Percentiles rank a stretch among this genome's conserved stretches.
phyloP scores from a whole-genome alignment of 345 rosid genomes.

The Gynandropsis gynandra region DNA sequence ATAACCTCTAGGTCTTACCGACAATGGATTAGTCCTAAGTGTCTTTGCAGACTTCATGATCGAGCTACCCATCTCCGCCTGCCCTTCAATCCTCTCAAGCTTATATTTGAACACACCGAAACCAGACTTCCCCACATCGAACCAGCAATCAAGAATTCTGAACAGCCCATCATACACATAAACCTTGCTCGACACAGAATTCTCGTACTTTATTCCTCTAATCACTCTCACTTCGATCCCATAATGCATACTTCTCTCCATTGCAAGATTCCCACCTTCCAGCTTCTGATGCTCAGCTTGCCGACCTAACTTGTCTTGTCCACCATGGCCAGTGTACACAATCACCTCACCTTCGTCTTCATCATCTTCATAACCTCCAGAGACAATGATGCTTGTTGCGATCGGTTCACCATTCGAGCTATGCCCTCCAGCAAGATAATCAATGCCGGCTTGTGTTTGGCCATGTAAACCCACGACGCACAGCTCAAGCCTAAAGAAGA shows the following conservation, averaged over 20 bases:
- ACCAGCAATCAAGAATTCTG: slow-evolving; percentile 57
- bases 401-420: slow-evolving; percentile 68
- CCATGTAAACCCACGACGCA: slow-evolving; percentile 70
- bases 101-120: slow-evolving; percentile 67
- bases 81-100: slow-evolving; percentile 68
- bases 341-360: slow-evolving; percentile 61
- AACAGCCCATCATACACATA: slow-evolving; percentile 89
- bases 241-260: slow-evolving; percentile 75
- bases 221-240: slow-evolving; percentile 71
- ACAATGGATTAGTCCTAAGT: slow-evolving; percentile 47
- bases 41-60: slow-evolving; percentile 54
- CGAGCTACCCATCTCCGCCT: slow-evolving; percentile 72
- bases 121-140: slow-evolving; percentile 75
- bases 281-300: slow-evolving; percentile 70
- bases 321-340: slow-evolving; percentile 77
- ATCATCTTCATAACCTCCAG: slow-evolving; percentile 85
- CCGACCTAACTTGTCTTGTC: slow-evolving; percentile 49
- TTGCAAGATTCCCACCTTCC: slow-evolving; percentile 75
- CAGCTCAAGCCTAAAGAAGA: slow-evolving; percentile 62
- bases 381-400: slow-evolving; percentile 68
- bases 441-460: slow-evolving; percentile 78
- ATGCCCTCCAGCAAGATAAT: slow-evolving; percentile 41
- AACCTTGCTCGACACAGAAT: slow-evolving; percentile 44
- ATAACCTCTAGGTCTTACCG: slow-evolving; percentile 65
- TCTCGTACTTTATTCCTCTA: slow-evolving; percentile 57